Percentiles rank a stretch among this genome's conserved stretches.
Conservation (phyloP, 306 rosid genomes). For the Astragalus membranaceus region DNA sequence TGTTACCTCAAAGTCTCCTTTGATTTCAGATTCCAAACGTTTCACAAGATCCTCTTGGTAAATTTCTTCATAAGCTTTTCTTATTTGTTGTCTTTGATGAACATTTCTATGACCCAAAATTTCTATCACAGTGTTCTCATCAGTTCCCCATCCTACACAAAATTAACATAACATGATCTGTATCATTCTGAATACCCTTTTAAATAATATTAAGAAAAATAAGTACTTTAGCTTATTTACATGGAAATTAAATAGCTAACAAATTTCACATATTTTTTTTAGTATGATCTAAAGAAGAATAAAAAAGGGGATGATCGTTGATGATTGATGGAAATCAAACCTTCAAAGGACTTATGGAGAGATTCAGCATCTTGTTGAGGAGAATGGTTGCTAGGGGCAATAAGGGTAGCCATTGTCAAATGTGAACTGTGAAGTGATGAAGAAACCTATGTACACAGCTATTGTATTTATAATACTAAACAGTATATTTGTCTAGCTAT, state of each 20-base stretch:
- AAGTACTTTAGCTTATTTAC: background rate
- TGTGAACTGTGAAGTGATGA: slow-evolving; percentile 7
- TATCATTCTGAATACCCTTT: too few relatives aligned
- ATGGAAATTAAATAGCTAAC: background rate
- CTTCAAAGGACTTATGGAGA: slow-evolving; percentile 45
- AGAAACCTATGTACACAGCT: background rate
- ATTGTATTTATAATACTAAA: slow-evolving; percentile 18
- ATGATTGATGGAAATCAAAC: slow-evolving; percentile 20
- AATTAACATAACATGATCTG: background rate
- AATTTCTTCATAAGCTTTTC: slow-evolving; percentile 47
- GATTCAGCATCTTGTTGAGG: slow-evolving; percentile 57
- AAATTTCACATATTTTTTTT: background rate
- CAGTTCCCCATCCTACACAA: slow-evolving; percentile 73
- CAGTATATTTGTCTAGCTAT: background rate
- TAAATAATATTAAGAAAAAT: background rate
- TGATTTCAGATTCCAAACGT: slow-evolving; percentile 70
- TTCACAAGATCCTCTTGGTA: slow-evolving; percentile 69
- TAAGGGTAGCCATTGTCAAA: slow-evolving; percentile 50
- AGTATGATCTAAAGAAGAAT: background rate
- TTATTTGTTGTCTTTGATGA: slow-evolving; percentile 58
- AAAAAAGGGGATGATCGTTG: background rate
- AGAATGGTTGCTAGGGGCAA: slow-evolving; percentile 32
- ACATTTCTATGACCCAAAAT: slow-evolving; percentile 60
- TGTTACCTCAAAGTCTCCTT: slow-evolving; percentile 68
- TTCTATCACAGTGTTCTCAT: slow-evolving; percentile 55